phyloP scores from a whole-genome alignment of 2,329 filamentous ascomycete genomes.

The Neospermospora avenae region DNA sequence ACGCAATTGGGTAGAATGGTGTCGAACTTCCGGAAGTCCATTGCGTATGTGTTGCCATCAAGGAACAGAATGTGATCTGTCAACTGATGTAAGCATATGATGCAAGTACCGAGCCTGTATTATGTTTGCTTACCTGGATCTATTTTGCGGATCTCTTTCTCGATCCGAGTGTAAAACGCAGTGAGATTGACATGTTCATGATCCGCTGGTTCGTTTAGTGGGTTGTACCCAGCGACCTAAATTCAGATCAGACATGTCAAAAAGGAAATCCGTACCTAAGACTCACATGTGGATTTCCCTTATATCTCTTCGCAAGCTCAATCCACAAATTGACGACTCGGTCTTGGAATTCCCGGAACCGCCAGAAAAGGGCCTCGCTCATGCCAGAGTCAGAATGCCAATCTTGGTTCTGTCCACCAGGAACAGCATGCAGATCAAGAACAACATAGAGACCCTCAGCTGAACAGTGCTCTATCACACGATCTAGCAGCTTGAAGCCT shows the following conservation, averaged over 20 bases:
- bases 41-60: conserved; percentile 51
- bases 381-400: conserved; percentile 43
- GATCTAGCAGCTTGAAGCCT: conserved; percentile 47
- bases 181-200: conserved; percentile 35
- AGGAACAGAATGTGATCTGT: conserved; percentile 48
- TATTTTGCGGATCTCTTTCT: conserved; percentile 39
- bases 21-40: conserved; percentile 45
- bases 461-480: conserved; percentile 43
- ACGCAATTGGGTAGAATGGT: conserved; percentile 44
- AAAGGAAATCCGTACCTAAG: background rate
- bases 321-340: conserved; percentile 42
- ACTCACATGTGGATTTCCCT: conserved; percentile 37
- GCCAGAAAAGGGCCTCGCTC: conserved; percentile 42
- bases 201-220: conserved; percentile 35
- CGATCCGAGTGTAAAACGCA: conserved; percentile 40
- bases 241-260: conserved; percentile 16
- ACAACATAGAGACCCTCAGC: conserved; percentile 42
- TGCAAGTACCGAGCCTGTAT: background rate
- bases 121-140: conserved; percentile 26
- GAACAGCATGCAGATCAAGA: conserved; percentile 43
- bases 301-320: conserved; percentile 40
- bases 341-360: conserved; percentile 44
- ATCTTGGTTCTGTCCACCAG: conserved; percentile 46
- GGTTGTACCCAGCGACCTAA: conserved; percentile 27
- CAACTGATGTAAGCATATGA: background rate